Evolutionary conservation across 2,329 filamentous ascomycete genomes (phyloP), one percentile per base, ranked within the genome.

Genomic region (Calonectria multiphialidica): DNA sequence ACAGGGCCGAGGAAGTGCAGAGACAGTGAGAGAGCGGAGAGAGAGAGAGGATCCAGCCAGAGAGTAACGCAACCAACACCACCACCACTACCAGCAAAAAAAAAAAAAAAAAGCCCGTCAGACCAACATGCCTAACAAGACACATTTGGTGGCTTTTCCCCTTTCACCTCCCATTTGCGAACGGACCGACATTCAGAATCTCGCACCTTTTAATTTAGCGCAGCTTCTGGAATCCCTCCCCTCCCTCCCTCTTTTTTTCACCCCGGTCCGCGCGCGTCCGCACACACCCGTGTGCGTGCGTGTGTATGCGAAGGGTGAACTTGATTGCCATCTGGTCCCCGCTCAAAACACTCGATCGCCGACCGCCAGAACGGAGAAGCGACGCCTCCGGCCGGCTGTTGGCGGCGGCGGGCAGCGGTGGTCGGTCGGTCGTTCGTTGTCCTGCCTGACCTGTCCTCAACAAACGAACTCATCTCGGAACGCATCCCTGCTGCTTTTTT

Each of bases 111-210:
- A n/a, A n/a, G n/a, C n/a, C n/a, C n/a, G n/a, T n/a, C n/a, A n/a
- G n/a, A 33, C 28, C 28, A 57, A 57, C 21, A 21, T 6, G 6
- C 18, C 18, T 3, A 21, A n/a, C 15, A 64, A 64, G 28, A 8
- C 28, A 8, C 28, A 30, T 8, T 30, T 30, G 28, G 1, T 30
- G 28, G 28, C 28, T 30, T 30, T 30, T 30, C 28, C 28, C 28
- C 28, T 30, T 30, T 30, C 8, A 8, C 28, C 28, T 30, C 28
- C 28, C 28, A 30, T 30, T 30, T 30, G 28, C 28, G 28, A 30
- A 5, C 28, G 28, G 28, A n/a, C n/a, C n/a, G 75, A 77, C 75
- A 73, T 72, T 76, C 8, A n/a, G 28, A 30, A 30, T 30, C 28
- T 30, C 28, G 28, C 28, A 30, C 28, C 28, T 30, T 30, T 30